These are phyloP conservation scores for Corchorus olitorius DNA, from an alignment of 345 rosid genomes.

Conservation along the genomic window DNA sequence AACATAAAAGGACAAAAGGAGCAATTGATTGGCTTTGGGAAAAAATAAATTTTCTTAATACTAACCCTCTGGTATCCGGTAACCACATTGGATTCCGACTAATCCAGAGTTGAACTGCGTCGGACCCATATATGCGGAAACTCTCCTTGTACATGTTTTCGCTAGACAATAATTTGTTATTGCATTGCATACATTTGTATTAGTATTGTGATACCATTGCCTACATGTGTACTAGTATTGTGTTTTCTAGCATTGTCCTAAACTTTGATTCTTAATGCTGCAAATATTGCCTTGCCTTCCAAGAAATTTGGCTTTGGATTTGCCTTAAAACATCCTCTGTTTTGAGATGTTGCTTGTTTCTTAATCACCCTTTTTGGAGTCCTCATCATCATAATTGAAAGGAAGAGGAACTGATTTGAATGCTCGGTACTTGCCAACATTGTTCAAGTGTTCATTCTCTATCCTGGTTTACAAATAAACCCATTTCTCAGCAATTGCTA, in stretches of 20 bases:
- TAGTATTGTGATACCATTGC: not conserved
- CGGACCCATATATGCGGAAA: too few species aligned
- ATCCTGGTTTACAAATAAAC: conserved; percentile 36
- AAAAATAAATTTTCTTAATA: too few species aligned
- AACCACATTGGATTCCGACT: too few species aligned
- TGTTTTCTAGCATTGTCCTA: not conserved
- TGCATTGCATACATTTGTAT: too few species aligned
- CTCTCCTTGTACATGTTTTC: too few species aligned
- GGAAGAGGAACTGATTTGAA: conserved; percentile 73
- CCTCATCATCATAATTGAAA: conserved; percentile 47
- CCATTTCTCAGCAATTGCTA: not conserved
- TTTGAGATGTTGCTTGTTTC: not conserved
- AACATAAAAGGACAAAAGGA: too few species aligned
- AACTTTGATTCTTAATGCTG: not conserved
- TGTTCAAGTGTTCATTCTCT: conserved; percentile 81
- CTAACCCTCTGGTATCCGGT: too few species aligned
- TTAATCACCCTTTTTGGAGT: conserved; percentile 10
- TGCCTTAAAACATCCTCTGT: not conserved
- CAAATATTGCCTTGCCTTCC: not conserved
- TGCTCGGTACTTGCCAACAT: conserved; percentile 66
- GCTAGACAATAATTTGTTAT: too few species aligned
- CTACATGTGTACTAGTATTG: not conserved
- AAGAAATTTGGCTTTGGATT: not conserved
- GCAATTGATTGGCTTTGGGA: too few species aligned
- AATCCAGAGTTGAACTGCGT: too few species aligned